Percentiles rank a stretch among this genome's conserved stretches.
phyloP scores from a whole-genome alignment of 345 rosid species.

The Sonneratia caseolaris region DNA sequence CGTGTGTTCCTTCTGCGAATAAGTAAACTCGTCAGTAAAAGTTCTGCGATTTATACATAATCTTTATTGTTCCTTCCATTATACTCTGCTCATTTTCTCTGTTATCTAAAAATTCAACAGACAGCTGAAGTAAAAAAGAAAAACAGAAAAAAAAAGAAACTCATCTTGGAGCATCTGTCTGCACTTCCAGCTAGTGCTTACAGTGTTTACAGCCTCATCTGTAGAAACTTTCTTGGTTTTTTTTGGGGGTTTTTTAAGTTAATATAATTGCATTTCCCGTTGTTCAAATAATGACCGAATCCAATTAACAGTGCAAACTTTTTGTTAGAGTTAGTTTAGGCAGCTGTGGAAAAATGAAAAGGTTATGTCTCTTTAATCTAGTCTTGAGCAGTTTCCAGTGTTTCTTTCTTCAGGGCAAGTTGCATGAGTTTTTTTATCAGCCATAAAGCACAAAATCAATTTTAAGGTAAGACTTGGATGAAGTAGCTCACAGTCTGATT shows the following conservation, averaged over 20 bases:
- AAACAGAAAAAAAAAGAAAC: no score
- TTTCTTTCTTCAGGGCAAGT: neutral
- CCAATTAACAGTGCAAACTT: neutral
- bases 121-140: no score
- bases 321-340: conserved; percentile 22
- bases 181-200: neutral
- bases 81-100: no score
- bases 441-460: neutral
- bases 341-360: conserved; percentile 22
- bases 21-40: neutral
- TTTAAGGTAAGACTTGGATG: neutral
- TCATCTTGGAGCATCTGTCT: neutral
- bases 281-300: neutral
- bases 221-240: neutral
- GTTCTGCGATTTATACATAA: neutral
- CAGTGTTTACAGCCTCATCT: no score
- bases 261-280: neutral
- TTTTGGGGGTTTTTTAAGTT: neutral
- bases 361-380: neutral
- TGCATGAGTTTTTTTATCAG: neutral
- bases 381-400: neutral
- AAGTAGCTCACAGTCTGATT: neutral
- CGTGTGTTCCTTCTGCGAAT: neutral
- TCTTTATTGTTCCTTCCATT: neutral
- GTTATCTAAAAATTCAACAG: no score